Evolutionary conservation across 2,329 filamentous ascomycete genomes (phyloP).

Genomic region (Colletotrichum horii): DNA sequence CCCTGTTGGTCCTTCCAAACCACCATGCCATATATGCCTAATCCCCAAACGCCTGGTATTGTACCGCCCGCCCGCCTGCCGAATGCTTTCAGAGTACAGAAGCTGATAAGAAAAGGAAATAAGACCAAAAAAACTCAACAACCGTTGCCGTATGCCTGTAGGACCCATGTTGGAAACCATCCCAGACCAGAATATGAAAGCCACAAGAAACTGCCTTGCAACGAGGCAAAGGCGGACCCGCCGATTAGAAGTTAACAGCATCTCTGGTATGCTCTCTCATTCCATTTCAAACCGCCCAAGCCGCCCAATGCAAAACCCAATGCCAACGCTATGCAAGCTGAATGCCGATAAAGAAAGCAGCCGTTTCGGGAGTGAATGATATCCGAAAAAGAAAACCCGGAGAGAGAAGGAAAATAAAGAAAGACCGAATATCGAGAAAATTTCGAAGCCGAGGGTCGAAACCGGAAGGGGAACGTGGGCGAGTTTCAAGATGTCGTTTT

Average conservation of each 20-base stretch:
- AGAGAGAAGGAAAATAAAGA: neutral
- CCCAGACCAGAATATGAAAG: neutral
- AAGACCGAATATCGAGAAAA: neutral
- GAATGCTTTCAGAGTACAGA: constrained; percentile 17
- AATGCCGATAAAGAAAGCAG: neutral
- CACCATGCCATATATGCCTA: neutral
- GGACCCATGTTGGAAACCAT: neutral
- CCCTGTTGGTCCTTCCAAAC: neutral
- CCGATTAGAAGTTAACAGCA: constrained; percentile 18
- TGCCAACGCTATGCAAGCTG: constrained; percentile 15
- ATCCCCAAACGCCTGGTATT: constrained; percentile 21
- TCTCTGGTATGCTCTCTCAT: constrained; percentile 7
- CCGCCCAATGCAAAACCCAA: constrained; percentile 17
- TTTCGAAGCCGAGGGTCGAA: constrained; percentile 3
- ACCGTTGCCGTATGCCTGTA: constrained; percentile 12
- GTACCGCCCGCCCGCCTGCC: neutral
- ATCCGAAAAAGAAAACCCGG: neutral
- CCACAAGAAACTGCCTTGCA: neutral
- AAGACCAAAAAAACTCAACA: neutral
- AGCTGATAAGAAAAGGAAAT: neutral
- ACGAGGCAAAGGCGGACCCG: constrained; percentile 2
- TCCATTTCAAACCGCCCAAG: constrained; percentile 1
- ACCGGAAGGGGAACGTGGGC: neutral
- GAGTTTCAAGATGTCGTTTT: constrained; percentile 1
- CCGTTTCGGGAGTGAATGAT: neutral